Percentiles rank a stretch among this genome's conserved stretches.
Evolutionary conservation across 176 grass and related monocot genomes (phyloP).

Genomic region (Saccharum spontaneum): DNA sequence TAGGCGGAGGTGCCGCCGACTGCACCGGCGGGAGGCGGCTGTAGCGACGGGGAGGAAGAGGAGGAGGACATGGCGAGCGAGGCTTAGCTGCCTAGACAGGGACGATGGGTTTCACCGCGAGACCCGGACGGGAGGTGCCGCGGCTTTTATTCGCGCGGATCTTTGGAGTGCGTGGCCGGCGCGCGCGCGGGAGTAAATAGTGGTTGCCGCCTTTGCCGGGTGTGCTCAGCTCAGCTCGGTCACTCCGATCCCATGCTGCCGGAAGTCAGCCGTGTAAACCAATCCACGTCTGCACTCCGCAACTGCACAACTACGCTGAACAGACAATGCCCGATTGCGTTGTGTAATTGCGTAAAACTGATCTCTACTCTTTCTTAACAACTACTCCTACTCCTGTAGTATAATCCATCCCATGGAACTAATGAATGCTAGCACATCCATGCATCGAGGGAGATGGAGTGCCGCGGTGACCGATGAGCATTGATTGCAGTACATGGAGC

Average conservation of each 20-base stretch:
- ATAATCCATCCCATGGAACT: not conserved
- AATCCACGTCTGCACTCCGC: not conserved
- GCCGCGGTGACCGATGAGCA: not conserved
- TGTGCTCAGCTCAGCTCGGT: not conserved
- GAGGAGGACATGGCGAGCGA: constrained; percentile 37
- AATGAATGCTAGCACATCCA: not conserved
- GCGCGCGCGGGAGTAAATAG: too few relatives aligned
- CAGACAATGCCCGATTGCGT: not conserved
- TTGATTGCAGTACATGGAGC: constrained; percentile 2
- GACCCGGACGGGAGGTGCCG: not conserved
- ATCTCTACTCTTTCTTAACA: not conserved
- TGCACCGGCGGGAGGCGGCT: constrained; percentile 21
- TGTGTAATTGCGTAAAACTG: not conserved
- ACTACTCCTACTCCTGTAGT: not conserved
- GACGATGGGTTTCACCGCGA: constrained; percentile 25
- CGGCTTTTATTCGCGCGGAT: constrained; percentile 27
- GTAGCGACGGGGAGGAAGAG: constrained; percentile 19
- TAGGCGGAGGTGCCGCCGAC: constrained; percentile 20
- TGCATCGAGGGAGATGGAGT: not conserved
- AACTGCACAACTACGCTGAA: not conserved
- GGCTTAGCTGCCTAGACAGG: not conserved
- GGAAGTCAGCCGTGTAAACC: not conserved
- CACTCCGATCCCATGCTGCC: not conserved
- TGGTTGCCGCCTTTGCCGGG: not conserved
- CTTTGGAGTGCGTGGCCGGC: too few relatives aligned